Evolutionary conservation across 768 basidiomycete genomes (phyloP), one percentile per base, ranked within the genome.

Genomic region (Mycena belliarum): DNA sequence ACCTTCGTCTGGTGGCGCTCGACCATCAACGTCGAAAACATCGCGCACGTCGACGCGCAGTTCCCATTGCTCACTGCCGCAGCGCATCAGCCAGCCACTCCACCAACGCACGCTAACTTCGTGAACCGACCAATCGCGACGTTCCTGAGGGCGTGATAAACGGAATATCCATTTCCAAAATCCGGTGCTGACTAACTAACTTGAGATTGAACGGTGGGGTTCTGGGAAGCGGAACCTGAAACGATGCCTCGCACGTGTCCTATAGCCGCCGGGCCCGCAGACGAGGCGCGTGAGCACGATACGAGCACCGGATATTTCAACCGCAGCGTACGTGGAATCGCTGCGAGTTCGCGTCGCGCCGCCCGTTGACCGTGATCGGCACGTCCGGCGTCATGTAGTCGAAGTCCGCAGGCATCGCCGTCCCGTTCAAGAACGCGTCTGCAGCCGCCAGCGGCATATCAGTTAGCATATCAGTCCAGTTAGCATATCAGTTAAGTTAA

Each of bases 21-120:
- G 49, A 76, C 73, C 84, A 87, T 85, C 50, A 85, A 66, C 2
- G 83, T 85, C 53, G 77, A 81, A 66, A 86, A 86, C 78, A 84
- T 79, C 0, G 84, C 82, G 57, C 85, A 86, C 1, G 85, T 86
- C 6, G 82, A 84, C 8, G 84, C 84, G 59, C 84, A 87, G 33
- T 75, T 72, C 12, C 73, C 76, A 45, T 79, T 79, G 63, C 63
- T 73, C 40, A 79, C 78, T 78, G 42, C 42, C 46, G 43, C 6
- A 23, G 41, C 25, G 9, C 40, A 12, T 23, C 18, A 11, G 25
- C 11, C 9, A 23, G 21, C 28, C 28, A n/a, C 29, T 32, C 29
- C 29, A 14, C 14, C 14, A 32, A 32, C 14, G 7, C 29, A 14
- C 11, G 14, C n/a, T 2, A 3, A 24, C 4, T 1, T 18, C 2